Base-by-base conservation (phyloP, 352 stramenopile genomes). In the Globisporangium sylvaticum region DNA sequence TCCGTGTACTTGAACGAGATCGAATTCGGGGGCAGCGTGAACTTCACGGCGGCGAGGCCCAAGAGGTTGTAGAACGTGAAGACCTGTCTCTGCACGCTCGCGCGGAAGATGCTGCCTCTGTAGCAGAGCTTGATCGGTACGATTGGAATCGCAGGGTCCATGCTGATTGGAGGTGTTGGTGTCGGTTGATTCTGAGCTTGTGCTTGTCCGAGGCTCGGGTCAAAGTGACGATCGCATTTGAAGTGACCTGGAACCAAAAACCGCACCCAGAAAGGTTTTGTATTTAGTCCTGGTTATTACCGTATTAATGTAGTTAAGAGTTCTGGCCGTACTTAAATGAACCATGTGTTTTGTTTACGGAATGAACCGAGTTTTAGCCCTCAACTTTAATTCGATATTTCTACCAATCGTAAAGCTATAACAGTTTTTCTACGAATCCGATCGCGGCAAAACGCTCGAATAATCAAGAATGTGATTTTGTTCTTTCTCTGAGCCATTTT, bases 1-100 rank as follows among this genome's bases (percentile, higher is more conserved):
- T 92, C 84, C 58, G 79, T 92, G 80, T 93, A 95, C 74, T 95
- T 83, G 63, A 95, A 69, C 56, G 87, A 72, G 67, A 91, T 89
- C 32, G 66, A 68, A 62, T 69, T 68, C 14, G 71, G 67, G 24
- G 62, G 22, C 44, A 92, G 66, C 18, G 62, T 56, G 32, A 92
- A 94, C 25, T 78, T 91, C 64, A 81, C 67, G 31, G 66, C 71
- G 52, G 92, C 84, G 15, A 94, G 71, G 22, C 52, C 67, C 25
- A 67, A 57, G 44, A 94, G 73, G n/a, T 78, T 50, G 46, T 66
- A 66, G 6, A 93, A 66, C 8, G 66, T 64, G 52, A 92, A 90
- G 22, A 53, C 62, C 18, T 48, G 65, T 90, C 71, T 0, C 7
- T 37, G 7, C 55, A 90, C 79, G 57, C 80, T 75, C 46, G 89